A percentile compares a stretch with the other conserved stretches of the same genome.
These are phyloP conservation scores for Immersiella caudata DNA, from an alignment of 495 filamentous ascomycete species.

Conservation along the genomic window DNA sequence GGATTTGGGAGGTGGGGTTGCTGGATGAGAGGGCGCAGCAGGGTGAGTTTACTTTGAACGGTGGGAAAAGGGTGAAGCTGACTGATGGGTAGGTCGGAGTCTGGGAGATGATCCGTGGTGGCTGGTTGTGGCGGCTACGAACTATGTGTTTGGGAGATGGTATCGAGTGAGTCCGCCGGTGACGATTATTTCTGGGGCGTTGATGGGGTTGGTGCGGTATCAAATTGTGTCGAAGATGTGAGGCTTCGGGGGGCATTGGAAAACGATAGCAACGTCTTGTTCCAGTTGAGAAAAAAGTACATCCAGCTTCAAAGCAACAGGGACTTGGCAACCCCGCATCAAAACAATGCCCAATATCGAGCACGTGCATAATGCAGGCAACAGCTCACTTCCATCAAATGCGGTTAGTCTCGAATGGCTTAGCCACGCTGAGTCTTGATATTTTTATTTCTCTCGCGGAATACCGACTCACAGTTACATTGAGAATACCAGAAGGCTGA, in stretches of 20 bases:
- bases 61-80: not conserved
- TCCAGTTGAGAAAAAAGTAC: not conserved
- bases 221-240: not conserved
- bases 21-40: not conserved
- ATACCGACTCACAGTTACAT: too few species aligned
- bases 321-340: too few species aligned
- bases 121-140: not conserved
- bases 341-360: too few species aligned
- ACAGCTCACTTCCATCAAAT: too few species aligned
- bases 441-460: too few species aligned
- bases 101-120: constrained; percentile 9
- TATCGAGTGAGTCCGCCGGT: constrained; percentile 9
- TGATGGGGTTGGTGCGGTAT: not conserved
- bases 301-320: not conserved
- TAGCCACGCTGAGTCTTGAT: too few species aligned
- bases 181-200: not conserved
- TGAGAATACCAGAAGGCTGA: too few species aligned
- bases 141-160: constrained; percentile 1
- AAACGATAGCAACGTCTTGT: not conserved
- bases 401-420: too few species aligned
- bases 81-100: not conserved
- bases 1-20: constrained; percentile 11
- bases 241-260: not conserved
- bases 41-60: not conserved
- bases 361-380: too few species aligned